These are phyloP conservation scores for Suhomyces yuchorum DNA, from an alignment of 1,139 yeast genomes.

Conservation along the genomic window DNA sequence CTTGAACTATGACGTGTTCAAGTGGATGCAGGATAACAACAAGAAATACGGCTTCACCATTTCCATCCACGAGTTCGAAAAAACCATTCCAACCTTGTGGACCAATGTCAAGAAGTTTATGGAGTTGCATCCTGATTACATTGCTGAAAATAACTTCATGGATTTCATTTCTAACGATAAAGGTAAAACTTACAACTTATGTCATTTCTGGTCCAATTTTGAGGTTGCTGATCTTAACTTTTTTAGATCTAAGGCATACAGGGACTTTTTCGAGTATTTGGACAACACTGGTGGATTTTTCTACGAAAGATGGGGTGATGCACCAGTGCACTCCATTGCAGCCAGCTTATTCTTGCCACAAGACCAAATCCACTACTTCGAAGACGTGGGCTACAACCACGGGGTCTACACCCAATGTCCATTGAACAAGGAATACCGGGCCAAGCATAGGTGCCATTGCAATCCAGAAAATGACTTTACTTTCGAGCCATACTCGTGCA, in stretches of 20 bases:
- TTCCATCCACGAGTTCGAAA: slow-evolving; percentile 60
- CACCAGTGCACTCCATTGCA: slow-evolving; percentile 87
- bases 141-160: slow-evolving; percentile 50
- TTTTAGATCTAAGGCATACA: slow-evolving; percentile 70
- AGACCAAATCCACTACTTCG: slow-evolving; percentile 73
- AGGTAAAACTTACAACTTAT: slow-evolving; percentile 70
- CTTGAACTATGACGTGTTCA: slow-evolving; percentile 64
- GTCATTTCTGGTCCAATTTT: slow-evolving; percentile 95
- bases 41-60: slow-evolving; percentile 69
- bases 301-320: slow-evolving; percentile 97
- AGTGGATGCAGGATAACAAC: slow-evolving; percentile 58
- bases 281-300: slow-evolving; percentile 85
- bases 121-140: slow-evolving; percentile 42
- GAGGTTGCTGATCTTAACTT: slow-evolving; percentile 80
- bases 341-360: slow-evolving; percentile 70
- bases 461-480: slow-evolving; percentile 54
- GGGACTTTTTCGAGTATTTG: slow-evolving; percentile 66
- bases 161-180: slow-evolving; percentile 59
- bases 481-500: slow-evolving; percentile 57
- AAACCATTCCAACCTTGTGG: slow-evolving; percentile 65
- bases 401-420: slow-evolving; percentile 64
- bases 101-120: slow-evolving; percentile 53
- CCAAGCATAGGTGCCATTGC: slow-evolving; percentile 51
- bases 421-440: slow-evolving; percentile 45
- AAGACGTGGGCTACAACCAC: slow-evolving; percentile 82